Evolutionary conservation across 2,329 filamentous ascomycete species (phyloP), one percentile per base, ranked within the genome.

Genomic region (Nemania sp.): DNA sequence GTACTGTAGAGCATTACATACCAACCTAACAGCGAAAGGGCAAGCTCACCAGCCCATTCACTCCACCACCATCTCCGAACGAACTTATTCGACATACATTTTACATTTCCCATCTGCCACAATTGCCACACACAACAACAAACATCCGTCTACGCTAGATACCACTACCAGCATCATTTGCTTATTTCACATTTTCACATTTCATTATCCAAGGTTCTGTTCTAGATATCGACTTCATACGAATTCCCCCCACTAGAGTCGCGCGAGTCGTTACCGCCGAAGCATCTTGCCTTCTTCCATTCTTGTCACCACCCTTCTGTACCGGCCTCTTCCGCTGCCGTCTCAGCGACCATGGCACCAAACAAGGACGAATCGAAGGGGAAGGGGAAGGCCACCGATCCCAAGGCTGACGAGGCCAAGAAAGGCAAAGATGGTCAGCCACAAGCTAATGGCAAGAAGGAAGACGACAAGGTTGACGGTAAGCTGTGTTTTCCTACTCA

Each of bases 281-380:
- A 43, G 6, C 18, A 47, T 11, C 29, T 61, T 49, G 15, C 51
- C n/a, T 24, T 51, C n/a, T 24, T 47, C 49, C 41, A 38, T 45
- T 58, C 58, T 29, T 38, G 22, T 49, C 22, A 53, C 15, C 24
- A 51, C 13, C 54, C 18, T 45, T 58, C 54, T 61, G 52, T 68
- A 69, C 69, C 69, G 45, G 53, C 66, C 64, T 64, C 54, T 66
- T 65, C 41, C 62, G 67, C 64, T 68, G 69, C 70, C 67, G 64
- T 70, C 66, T 73, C 59, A 62, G 74, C 73, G 81, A 86, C 82
- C 83, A 97, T 98, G 96, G 94, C 94, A 84, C 93, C 97, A 87
- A 93, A 97, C 83, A 93, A 91, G 85, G 93, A 97, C 84, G 88
- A 91, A 86, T 87, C 92, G 81, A 98, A 98, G 88, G 94, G 94